phyloP scores from a whole-genome alignment of 305 asterid genomes.

The Coffea humblotiana region DNA sequence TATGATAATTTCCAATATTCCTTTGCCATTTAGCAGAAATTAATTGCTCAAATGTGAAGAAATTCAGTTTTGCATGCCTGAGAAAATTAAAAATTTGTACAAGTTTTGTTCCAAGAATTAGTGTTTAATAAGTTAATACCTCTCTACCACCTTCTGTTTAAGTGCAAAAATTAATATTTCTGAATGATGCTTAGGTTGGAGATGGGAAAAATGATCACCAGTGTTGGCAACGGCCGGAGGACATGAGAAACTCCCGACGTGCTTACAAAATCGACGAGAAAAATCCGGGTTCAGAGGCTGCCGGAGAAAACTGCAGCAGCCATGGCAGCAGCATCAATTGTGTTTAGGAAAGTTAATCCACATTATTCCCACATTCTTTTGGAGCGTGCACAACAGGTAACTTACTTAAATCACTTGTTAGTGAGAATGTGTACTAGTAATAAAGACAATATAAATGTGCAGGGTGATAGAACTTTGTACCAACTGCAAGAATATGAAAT shows the following conservation, averaged over 20 bases:
- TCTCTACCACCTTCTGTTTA: not conserved
- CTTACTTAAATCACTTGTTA: not conserved
- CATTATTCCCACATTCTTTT: slow-evolving; percentile 35
- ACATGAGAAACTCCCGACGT: slow-evolving; percentile 37
- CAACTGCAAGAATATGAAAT: not conserved
- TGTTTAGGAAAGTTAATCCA: slow-evolving; percentile 33
- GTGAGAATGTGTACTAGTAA: not conserved
- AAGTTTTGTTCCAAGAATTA: not conserved
- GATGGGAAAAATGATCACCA: slow-evolving; percentile 38
- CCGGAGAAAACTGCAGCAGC: slow-evolving; percentile 59
- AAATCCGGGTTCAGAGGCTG: slow-evolving; percentile 47
- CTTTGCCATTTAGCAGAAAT: no score
- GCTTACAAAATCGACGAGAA: slow-evolving; percentile 42
- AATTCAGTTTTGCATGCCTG: not conserved
- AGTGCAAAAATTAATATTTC: not conserved
- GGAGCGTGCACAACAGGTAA: slow-evolving; percentile 44
- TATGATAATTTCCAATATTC: not conserved
- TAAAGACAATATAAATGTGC: not conserved
- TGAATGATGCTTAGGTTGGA: slow-evolving; percentile 30
- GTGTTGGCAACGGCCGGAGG: slow-evolving; percentile 46
- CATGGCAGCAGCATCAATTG: slow-evolving; percentile 51
- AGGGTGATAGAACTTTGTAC: not conserved
- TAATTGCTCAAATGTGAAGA: no score
- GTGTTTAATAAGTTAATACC: no score
- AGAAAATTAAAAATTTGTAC: not conserved